Conservation (phyloP, 2,329 filamentous ascomycete genomes). For the Hyphodiscus sp. region DNA sequence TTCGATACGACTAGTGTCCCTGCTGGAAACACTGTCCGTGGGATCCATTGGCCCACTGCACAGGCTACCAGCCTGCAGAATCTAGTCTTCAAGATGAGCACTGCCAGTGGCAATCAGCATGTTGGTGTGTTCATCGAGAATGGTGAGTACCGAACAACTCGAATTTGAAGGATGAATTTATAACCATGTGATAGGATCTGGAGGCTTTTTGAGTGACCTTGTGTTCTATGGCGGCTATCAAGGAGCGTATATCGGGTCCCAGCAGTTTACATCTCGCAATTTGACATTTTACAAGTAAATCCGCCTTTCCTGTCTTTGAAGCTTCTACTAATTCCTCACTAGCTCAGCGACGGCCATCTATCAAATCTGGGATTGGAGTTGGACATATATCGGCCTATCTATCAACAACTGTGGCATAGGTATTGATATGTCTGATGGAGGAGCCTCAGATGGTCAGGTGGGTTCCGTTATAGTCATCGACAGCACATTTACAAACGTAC, state of each 20-base stretch:
- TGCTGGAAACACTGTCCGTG: conserved; percentile 26
- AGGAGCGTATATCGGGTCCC: conserved; percentile 54
- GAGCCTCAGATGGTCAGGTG: conserved; percentile 36
- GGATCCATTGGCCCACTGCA: conserved; percentile 47
- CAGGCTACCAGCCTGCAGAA: conserved; percentile 57
- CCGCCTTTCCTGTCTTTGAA: background rate
- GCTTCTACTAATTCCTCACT: conserved; percentile 19
- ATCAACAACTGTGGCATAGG: conserved; percentile 47
- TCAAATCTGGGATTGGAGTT: conserved; percentile 55
- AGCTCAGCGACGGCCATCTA: conserved; percentile 46
- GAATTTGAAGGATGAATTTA: too few species aligned
- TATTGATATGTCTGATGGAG: conserved; percentile 42
- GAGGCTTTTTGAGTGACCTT: conserved; percentile 53
- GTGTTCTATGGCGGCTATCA: conserved; percentile 54
- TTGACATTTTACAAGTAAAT: conserved; percentile 35
- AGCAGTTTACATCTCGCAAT: conserved; percentile 57
- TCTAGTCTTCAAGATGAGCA: conserved; percentile 51
- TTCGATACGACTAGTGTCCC: conserved; percentile 15
- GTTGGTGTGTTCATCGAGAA: conserved; percentile 56
- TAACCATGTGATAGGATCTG: conserved; percentile 37
- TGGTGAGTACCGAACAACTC: conserved; percentile 14
- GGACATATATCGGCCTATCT: conserved; percentile 43
- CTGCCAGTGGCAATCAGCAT: conserved; percentile 39
- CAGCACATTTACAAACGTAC: conserved; percentile 42
- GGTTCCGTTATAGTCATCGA: conserved; percentile 54